Base-by-base conservation (phyloP, 163 green algal genomes). In the Chlamydomonas reinhardtii region DNA sequence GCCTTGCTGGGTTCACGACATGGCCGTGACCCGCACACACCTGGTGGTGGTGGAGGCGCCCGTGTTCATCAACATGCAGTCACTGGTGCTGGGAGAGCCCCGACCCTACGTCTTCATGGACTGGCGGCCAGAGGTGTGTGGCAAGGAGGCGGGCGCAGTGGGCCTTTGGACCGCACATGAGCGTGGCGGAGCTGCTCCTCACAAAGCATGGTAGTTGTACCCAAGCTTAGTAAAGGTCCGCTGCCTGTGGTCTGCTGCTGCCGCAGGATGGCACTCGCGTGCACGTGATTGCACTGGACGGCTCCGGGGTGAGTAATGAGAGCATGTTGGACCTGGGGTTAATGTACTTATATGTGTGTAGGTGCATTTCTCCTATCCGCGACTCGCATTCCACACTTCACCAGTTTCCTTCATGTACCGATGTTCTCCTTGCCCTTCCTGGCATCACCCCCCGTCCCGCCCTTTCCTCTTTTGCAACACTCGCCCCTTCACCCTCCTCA, bases 1-100 rank as follows among this genome's bases (percentile, higher is more conserved):
- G 48, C 89, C 91, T 6, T 73, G 89, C 24, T 98, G 95, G 95
- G 79, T 97, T 12, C 95, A 98, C 77, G 94, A 97, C 82, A 95
- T 97, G 72, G 91, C 93, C 0, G 83, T 82, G 31, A 94, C 92
- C 0, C 66, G 94, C 16, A 82, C 93, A 61, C 90, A 95, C 73
- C 76, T 89, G 2, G 77, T 97, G 31, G 90, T 98, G 14, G 74
- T 94, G 8, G 94, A 97, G 83, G 92, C 88, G 54, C 95, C 95
- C 0, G 52, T 94, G 20, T 93, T 93, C 84, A 95, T 96, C 88
- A 93, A 93, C 86, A 82, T 98, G 29, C 25, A 37, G 2, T 71
- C 81, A 1, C 85, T 96, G 48, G 83, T 93, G 61, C 62, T 89
- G 4, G 89, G 87, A 48, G 90, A 37, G 34, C 39, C 14, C 27